These are phyloP conservation scores for Trichocladium uniseriatum DNA, from an alignment of 495 filamentous ascomycete genomes.

Conservation along the genomic window DNA sequence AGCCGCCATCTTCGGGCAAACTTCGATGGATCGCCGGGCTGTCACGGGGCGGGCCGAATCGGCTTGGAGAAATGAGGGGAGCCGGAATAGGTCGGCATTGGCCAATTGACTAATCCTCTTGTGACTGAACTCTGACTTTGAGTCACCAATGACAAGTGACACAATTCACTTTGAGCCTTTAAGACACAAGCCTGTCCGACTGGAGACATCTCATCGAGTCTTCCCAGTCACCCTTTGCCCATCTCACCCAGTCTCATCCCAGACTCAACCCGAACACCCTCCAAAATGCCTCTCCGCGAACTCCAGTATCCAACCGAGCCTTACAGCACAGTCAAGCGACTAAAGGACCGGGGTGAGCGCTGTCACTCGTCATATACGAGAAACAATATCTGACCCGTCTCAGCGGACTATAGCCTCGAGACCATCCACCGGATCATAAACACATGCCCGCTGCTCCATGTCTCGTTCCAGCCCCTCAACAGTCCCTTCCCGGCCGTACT, in stretches of 20 bases:
- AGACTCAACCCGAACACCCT: too few relatives aligned
- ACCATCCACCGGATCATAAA: conserved; percentile 80
- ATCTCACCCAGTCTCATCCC: too few relatives aligned
- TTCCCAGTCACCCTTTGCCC: too few relatives aligned
- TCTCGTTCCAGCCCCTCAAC: conserved; percentile 61
- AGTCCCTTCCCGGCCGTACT: conserved; percentile 69
- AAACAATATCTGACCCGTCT: not conserved
- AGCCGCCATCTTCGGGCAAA: too few relatives aligned
- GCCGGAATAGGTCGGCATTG: too few relatives aligned
- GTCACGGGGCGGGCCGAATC: not conserved
- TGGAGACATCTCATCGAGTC: too few relatives aligned
- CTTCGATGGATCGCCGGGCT: too few relatives aligned
- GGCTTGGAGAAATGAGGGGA: not conserved
- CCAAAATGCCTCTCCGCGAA: conserved; percentile 38
- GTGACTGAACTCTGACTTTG: not conserved
- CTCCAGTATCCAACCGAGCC: conserved; percentile 59
- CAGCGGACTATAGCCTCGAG: conserved; percentile 64
- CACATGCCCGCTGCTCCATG: conserved; percentile 63
- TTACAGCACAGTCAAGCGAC: conserved; percentile 64
- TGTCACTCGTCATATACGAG: not conserved
- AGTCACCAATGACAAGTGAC: not conserved
- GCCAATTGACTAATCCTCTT: not conserved
- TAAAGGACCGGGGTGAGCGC: conserved; percentile 52
- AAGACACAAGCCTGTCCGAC: not conserved
- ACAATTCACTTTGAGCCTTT: not conserved